Evolutionary conservation across 2,329 filamentous ascomycete species (phyloP), one percentile per base, ranked within the genome.

Genomic region (Diaporthe citrichinensis): DNA sequence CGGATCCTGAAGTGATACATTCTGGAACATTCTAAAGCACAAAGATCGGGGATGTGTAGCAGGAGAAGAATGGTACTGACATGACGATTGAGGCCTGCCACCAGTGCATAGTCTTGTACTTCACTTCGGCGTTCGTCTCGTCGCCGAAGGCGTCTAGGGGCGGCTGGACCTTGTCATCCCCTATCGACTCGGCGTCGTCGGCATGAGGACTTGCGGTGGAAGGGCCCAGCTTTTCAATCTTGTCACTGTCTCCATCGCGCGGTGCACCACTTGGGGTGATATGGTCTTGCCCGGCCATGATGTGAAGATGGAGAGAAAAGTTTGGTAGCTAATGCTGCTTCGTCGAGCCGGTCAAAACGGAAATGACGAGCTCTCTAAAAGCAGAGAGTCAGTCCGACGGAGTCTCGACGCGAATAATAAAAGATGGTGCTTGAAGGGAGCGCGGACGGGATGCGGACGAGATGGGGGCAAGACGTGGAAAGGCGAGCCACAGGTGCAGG

Each of bases 31-130:
- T n/a, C n/a, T n/a, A n/a, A n/a, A n/a, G n/a, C n/a, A n/a, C n/a
- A n/a, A n/a, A n/a, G n/a, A n/a, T n/a, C n/a, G n/a, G n/a, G n/a
- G n/a, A n/a, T n/a, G n/a, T n/a, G n/a, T n/a, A n/a, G n/a, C n/a
- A n/a, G n/a, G n/a, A n/a, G n/a, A n/a, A n/a, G n/a, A n/a, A n/a
- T n/a, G n/a, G n/a, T n/a, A n/a, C n/a, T n/a, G n/a, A n/a, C 76
- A 90, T 84, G 39, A 90, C 86, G 36, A 90, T 82, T 14, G 59
- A 62, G 15, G 59, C 59, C 25, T 62, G 59, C 59, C 59, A 62
- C 39, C 59, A 62, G n/a, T 2, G 8, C 59, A 62, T 62, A 2
- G 59, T 62, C 39, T 62, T 62, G 39, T 62, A 62, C 25, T 62
- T 62, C 15, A 62, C 59, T 15, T 62, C 59, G n/a, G 59, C 39